phyloP scores from a whole-genome alignment of 805 yeast species.

The Cyberlindnera japonica region DNA sequence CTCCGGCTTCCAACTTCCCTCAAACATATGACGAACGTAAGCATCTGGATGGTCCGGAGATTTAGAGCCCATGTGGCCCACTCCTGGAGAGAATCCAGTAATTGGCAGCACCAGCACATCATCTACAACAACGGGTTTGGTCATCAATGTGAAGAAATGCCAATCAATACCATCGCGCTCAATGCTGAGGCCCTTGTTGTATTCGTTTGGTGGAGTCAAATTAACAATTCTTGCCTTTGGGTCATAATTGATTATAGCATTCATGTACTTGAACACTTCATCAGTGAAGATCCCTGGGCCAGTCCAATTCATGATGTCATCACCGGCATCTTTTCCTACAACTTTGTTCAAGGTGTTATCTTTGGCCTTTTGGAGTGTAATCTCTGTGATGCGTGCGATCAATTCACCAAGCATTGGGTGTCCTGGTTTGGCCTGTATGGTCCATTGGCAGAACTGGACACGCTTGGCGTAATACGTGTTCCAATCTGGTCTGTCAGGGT shows the following conservation, averaged over 20 bases:
- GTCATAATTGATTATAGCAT: slow-evolving; percentile 35
- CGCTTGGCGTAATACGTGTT: slow-evolving; percentile 87
- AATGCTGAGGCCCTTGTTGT: slow-evolving; percentile 29
- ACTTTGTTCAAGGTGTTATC: slow-evolving; percentile 45
- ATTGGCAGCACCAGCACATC: slow-evolving; percentile 73
- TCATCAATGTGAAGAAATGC: slow-evolving; percentile 60
- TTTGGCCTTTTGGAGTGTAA: slow-evolving; percentile 55
- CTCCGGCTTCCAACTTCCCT: slow-evolving; percentile 57
- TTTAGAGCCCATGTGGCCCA: slow-evolving; percentile 64
- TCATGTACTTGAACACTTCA: slow-evolving; percentile 71
- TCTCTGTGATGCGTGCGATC: slow-evolving; percentile 72
- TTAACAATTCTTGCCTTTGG: slow-evolving; percentile 12
- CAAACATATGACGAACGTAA: slow-evolving; percentile 58
- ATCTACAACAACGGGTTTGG: slow-evolving; percentile 51
- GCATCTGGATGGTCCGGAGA: slow-evolving; percentile 43
- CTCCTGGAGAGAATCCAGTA: slow-evolving; percentile 65
- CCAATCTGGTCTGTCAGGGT: slow-evolving; percentile 96
- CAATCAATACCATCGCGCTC: slow-evolving; percentile 42
- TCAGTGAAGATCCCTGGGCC: slow-evolving; percentile 98
- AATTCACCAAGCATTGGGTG: slow-evolving; percentile 86
- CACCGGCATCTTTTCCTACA: slow-evolving; percentile 61
- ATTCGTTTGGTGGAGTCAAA: slow-evolving; percentile 22
- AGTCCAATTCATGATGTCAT: slow-evolving; percentile 88
- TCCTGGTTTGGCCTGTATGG: slow-evolving; percentile 83
- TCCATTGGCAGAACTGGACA: slow-evolving; percentile 97